A percentile compares a stretch with the other conserved stretches of the same genome.
These are phyloP conservation scores for Annulohypoxylon moriforme DNA, from an alignment of 495 filamentous ascomycete genomes.

Conservation along the genomic window DNA sequence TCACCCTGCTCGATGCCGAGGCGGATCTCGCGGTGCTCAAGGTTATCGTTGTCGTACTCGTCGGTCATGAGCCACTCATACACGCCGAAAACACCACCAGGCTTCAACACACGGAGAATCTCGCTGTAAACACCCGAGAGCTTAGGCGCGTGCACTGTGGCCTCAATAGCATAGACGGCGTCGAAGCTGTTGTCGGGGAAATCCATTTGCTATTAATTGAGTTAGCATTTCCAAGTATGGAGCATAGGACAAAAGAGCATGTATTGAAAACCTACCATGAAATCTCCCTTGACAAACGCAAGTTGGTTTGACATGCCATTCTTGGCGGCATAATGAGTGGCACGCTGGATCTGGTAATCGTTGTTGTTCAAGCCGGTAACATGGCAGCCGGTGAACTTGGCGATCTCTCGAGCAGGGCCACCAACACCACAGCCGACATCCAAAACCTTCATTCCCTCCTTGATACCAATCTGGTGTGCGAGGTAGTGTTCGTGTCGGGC, in stretches of 20 bases:
- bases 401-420: conserved; percentile 96
- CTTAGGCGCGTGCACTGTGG: conserved; percentile 93
- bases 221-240: conserved; percentile 3
- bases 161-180: conserved; percentile 97
- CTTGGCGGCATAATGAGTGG: conserved; percentile 82
- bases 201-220: conserved; percentile 83
- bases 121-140: conserved; percentile 95
- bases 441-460: conserved; percentile 87
- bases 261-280: conserved; percentile 73
- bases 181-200: conserved; percentile 94
- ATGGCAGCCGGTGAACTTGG: conserved; percentile 91
- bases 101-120: conserved; percentile 96
- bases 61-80: conserved; percentile 99
- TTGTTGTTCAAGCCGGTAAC: conserved; percentile 98
- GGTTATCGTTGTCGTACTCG: conserved; percentile 88
- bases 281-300: conserved; percentile 94
- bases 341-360: conserved; percentile 98
- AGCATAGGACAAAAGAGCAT: neutral
- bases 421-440: conserved; percentile 99
- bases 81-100: conserved; percentile 94
- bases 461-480: conserved; percentile 87
- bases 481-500: conserved; percentile 99
- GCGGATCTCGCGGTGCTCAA: conserved; percentile 88
- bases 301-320: conserved; percentile 86
- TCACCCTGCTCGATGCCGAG: conserved; percentile 96